A percentile compares a stretch with the other conserved stretches of the same genome.
phyloP scores from a whole-genome alignment of 805 yeast genomes.

The Nakazawaea anatomiae region DNA sequence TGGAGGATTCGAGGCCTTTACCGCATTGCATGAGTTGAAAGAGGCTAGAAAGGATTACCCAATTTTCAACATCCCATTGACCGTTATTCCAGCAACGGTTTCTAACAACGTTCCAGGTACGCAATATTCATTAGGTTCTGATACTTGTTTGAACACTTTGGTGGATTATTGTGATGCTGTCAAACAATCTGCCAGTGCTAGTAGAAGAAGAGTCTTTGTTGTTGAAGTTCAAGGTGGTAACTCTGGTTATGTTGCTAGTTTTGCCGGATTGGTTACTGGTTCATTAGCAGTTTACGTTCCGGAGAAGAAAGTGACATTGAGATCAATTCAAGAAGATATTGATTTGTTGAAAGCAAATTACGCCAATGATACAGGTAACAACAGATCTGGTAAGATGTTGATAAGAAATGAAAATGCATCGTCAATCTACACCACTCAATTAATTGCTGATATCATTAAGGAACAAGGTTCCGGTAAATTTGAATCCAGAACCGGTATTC shows the following conservation, averaged over 20 bases:
- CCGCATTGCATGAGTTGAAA: conserved; percentile 74
- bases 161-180: conserved; percentile 92
- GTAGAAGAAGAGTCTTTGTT: conserved; percentile 90
- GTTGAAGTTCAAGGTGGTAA: conserved; percentile 98
- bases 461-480: conserved; percentile 72
- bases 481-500: conserved; percentile 91
- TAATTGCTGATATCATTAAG: conserved; percentile 77
- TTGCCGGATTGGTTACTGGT: conserved; percentile 79
- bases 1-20: conserved; percentile 98
- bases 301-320: conserved; percentile 68
- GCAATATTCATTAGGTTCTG: conserved; percentile 91
- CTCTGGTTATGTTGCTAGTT: conserved; percentile 89
- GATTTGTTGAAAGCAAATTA: conserved; percentile 62
- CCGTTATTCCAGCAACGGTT: conserved; percentile 89
- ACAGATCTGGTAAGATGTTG: conserved; percentile 79
- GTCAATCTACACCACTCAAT: conserved; percentile 71
- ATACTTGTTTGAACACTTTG: conserved; percentile 89
- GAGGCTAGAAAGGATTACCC: conserved; percentile 77
- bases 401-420: conserved; percentile 84
- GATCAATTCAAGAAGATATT: conserved; percentile 71
- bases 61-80: conserved; percentile 90
- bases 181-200: conserved; percentile 90
- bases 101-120: conserved; percentile 99
- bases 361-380: conserved; percentile 68
- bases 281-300: conserved; percentile 91